Percentiles rank a stretch among this genome's conserved stretches.
Evolutionary conservation across 2,329 filamentous ascomycete species (phyloP).

Genomic region (Emergomyces orientalis): DNA sequence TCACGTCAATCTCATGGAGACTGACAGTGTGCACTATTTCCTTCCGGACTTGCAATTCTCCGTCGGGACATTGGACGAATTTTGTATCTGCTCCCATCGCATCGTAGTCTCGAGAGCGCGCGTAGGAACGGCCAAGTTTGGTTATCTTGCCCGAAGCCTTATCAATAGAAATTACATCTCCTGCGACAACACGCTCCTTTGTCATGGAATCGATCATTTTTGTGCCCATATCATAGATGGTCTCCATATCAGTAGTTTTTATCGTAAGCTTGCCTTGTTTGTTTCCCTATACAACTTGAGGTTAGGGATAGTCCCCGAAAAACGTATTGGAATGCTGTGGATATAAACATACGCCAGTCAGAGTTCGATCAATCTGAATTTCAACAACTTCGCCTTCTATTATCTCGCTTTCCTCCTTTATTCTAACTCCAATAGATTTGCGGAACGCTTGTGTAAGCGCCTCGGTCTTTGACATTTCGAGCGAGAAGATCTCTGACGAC

Average conservation of each 20-base stretch:
- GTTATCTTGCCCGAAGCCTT: constrained; percentile 98
- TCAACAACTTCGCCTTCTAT: constrained; percentile 99
- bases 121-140: constrained; percentile 90
- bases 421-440: constrained; percentile 94
- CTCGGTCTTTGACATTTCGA: constrained; percentile 99
- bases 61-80: constrained; percentile 94
- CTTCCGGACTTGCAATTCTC: constrained; percentile 92
- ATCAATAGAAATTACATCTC: constrained; percentile 96
- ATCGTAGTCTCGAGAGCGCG: constrained; percentile 93
- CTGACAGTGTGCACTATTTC: constrained; percentile 96
- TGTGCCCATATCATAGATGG: constrained; percentile 97
- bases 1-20: constrained; percentile 97
- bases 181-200: constrained; percentile 97
- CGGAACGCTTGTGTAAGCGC: constrained; percentile 97
- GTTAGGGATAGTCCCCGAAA: not conserved
- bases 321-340: not conserved
- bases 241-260: constrained; percentile 99
- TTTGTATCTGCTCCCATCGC: constrained; percentile 98
- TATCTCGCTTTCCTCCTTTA: constrained; percentile 98
- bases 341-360: constrained; percentile 58
- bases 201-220: constrained; percentile 99
- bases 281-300: constrained; percentile 49
- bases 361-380: constrained; percentile 94
- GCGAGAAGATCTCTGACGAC: constrained; percentile 92
- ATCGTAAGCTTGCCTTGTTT: constrained; percentile 99